These are phyloP conservation scores for Alternaria postmessia DNA, from an alignment of 2,329 filamentous ascomycete genomes.

Conservation along the genomic window DNA sequence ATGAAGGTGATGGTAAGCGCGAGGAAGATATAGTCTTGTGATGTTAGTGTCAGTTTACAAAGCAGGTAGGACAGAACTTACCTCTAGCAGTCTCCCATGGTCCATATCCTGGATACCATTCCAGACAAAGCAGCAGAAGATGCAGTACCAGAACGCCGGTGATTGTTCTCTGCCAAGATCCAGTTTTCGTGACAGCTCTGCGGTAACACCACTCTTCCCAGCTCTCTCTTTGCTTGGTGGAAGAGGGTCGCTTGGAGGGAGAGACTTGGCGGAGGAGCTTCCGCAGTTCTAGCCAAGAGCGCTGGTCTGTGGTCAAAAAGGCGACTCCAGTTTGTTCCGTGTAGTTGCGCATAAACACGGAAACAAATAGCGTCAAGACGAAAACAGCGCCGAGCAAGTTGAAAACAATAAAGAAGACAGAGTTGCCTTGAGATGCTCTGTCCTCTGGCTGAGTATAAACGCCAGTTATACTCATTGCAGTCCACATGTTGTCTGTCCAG, in stretches of 20 bases:
- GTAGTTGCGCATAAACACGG: constrained; percentile 99
- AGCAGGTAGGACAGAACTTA: constrained; percentile 33
- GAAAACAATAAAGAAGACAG: constrained; percentile 93
- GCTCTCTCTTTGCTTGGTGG: constrained; percentile 72
- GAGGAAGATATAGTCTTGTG: constrained; percentile 75
- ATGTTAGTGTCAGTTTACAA: constrained; percentile 22
- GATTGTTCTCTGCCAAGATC: constrained; percentile 86
- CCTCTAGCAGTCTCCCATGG: constrained; percentile 75
- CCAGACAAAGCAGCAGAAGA: constrained; percentile 80
- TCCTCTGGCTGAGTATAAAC: constrained; percentile 74
- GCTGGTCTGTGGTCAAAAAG: constrained; percentile 92
- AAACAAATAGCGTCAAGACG: constrained; percentile 95
- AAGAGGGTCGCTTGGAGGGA: constrained; percentile 89
- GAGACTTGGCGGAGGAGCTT: constrained; percentile 93
- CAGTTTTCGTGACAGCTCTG: constrained; percentile 90
- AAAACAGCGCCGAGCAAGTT: constrained; percentile 97
- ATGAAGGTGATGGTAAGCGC: constrained; percentile 83
- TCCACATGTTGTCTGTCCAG: constrained; percentile 93
- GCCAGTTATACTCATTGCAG: constrained; percentile 82
- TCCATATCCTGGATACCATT: constrained; percentile 78
- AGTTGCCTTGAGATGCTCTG: constrained; percentile 80
- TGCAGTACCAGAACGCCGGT: constrained; percentile 84
- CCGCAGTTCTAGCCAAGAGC: constrained; percentile 93
- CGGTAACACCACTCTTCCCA: constrained; percentile 97
- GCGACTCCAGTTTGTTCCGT: constrained; percentile 98